phyloP scores from a whole-genome alignment of 1,284 basidiomycete genomes.

The Testicularia cyperi region DNA sequence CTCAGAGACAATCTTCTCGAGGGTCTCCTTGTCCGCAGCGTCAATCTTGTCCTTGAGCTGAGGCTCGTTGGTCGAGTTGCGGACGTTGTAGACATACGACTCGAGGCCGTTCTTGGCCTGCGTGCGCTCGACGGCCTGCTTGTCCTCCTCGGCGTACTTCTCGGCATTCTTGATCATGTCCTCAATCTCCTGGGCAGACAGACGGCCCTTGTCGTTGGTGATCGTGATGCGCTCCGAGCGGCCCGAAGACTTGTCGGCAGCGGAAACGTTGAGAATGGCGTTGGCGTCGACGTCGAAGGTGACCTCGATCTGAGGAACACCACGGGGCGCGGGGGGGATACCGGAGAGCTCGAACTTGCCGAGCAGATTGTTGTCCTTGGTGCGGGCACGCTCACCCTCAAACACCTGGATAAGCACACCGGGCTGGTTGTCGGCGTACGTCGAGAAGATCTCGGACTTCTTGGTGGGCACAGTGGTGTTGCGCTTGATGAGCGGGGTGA shows the following conservation, averaged over 20 bases:
- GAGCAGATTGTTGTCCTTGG: conserved; percentile 97
- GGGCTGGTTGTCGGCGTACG: conserved; percentile 98
- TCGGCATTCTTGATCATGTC: conserved; percentile 70
- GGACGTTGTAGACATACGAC: conserved; percentile 94
- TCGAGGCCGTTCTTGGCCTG: conserved; percentile 76
- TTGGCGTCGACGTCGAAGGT: conserved; percentile 60
- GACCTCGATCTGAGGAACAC: conserved; percentile 66
- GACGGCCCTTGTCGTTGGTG: conserved; percentile 97
- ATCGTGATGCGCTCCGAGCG: conserved; percentile 92
- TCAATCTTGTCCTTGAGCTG: conserved; percentile 74
- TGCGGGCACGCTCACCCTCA: conserved; percentile 98
- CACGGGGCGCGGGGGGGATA: conserved; percentile 91
- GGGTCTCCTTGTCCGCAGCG: conserved; percentile 80
- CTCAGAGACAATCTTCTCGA: conserved; percentile 81
- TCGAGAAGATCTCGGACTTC: conserved; percentile 98
- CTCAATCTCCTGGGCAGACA: conserved; percentile 98
- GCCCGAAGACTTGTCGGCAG: conserved; percentile 95
- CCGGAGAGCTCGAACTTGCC: conserved; percentile 92
- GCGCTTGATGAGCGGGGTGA: conserved; percentile 94
- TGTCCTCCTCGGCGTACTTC: conserved; percentile 76
- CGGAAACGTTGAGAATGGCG: conserved; percentile 66
- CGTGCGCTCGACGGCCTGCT: conserved; percentile 69
- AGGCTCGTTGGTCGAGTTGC: conserved; percentile 68
- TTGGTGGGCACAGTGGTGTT: conserved; percentile 99
- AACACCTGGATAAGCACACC: conserved; percentile 98